Evolutionary conservation across 1,284 basidiomycete species (phyloP), one percentile per base, ranked within the genome.

Genomic region (Apiotrichum mycotoxinovorans): DNA sequence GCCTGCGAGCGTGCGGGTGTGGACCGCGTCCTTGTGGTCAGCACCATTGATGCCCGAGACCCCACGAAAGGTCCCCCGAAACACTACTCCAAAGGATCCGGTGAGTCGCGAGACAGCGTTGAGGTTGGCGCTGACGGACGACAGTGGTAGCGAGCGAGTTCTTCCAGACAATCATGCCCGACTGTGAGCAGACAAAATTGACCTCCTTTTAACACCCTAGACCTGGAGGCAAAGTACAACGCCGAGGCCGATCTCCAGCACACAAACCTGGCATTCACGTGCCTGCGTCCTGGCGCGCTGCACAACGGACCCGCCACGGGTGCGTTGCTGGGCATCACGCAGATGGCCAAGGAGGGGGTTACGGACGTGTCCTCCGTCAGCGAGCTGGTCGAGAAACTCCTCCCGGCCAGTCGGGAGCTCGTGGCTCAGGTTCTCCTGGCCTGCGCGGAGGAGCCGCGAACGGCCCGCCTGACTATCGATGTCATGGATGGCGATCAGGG

Each of bases 141-240:
- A 20, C n/a, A 12, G 40, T 22, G 7, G n/a, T 22, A 5, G 8
- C 11, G 11, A 20, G 23, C 15, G 23, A 12, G 25, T 27, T 14
- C 11, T 27, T 9, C 15, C 43, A 9, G 26, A 45, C 9, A 30
- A 3, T 8, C 18, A 30, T 30, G 30, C 30, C 30, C 30, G 30
- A 30, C 30, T 30, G 30, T 30, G 30, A 30, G 30, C 12, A 30
- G 30, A n/a, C n/a, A n/a, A n/a, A n/a, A n/a, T n/a, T 34, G 34
- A 35, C 10, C 10, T 35, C 34, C 10, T 9, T 23, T 4, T 23
- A 8, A 8, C 10, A 11, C 26, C 42, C 42, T 23, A 51, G 87
- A 86, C 66, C 80, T 84, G 74, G 77, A 85, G 54, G 83, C 82
- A 71, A 88, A 88, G 68, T 83, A 85, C 69, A 81, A 84, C 58